phyloP scores from a whole-genome alignment of 148 eudicot species.

The Fagopyrum tataricum region DNA sequence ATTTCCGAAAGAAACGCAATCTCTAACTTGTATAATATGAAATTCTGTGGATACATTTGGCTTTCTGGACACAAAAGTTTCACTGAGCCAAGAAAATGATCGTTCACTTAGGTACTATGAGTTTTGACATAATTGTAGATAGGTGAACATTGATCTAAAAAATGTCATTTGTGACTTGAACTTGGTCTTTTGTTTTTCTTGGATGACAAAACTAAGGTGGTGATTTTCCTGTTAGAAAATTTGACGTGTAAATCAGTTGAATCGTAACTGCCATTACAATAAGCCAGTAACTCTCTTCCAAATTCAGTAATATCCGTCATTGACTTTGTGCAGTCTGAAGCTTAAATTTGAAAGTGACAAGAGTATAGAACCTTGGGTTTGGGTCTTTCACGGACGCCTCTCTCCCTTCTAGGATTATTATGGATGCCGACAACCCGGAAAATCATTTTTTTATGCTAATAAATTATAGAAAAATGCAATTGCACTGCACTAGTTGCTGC shows the following conservation, averaged over 20 bases:
- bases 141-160: background rate
- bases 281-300: background rate
- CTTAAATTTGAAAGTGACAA: too few species aligned
- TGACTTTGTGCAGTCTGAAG: background rate
- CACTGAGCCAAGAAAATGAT: too few species aligned
- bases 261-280: background rate
- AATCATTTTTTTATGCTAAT: background rate
- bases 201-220: background rate
- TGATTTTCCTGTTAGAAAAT: background rate
- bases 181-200: background rate
- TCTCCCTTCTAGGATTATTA: too few species aligned
- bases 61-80: too few species aligned
- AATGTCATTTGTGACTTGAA: background rate
- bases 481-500: constrained; percentile 4
- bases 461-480: background rate
- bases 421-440: background rate
- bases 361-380: too few species aligned
- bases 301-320: background rate
- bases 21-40: too few species aligned
- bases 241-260: background rate
- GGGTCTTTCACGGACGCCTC: too few species aligned
- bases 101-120: background rate
- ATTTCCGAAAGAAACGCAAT: too few species aligned
- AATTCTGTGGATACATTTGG: too few species aligned
- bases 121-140: background rate